Evolutionary conservation across 228 moss, liverwort and hornwort genomes (phyloP).

Genomic region (Sphagnum fallax): DNA sequence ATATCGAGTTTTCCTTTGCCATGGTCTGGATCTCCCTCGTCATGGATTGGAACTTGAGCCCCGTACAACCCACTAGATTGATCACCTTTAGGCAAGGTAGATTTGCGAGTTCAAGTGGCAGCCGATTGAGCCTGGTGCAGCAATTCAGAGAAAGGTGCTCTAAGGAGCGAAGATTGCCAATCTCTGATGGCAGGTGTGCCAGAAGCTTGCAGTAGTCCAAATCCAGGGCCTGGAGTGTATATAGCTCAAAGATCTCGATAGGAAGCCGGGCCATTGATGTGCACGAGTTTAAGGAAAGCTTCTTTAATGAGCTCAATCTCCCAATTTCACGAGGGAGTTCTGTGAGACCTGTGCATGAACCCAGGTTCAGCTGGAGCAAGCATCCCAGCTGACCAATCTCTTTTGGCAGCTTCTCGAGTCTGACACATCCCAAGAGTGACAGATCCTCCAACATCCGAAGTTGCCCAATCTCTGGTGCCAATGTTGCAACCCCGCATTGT

Average conservation of each 20-base stretch:
- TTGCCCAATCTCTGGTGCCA: conserved; percentile 59
- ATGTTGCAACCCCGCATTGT: conserved; percentile 42
- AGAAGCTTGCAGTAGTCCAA: conserved; percentile 66
- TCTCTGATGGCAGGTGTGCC: conserved; percentile 52
- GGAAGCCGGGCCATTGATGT: conserved; percentile 50
- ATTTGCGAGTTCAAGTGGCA: conserved; percentile 49
- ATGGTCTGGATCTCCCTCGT: conserved; percentile 33
- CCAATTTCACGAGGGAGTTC: conserved; percentile 67
- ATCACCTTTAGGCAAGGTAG: conserved; percentile 52
- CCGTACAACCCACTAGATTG: conserved; percentile 67
- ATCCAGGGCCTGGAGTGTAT: conserved; percentile 51
- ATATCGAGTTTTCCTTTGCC: conserved; percentile 31
- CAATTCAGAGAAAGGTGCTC: conserved; percentile 58
- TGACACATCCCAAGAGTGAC: conserved; percentile 42
- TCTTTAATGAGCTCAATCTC: conserved; percentile 44
- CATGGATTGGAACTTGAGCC: conserved; percentile 36
- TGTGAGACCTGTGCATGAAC: conserved; percentile 54
- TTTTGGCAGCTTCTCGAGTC: conserved; percentile 64
- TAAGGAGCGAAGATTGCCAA: conserved; percentile 45
- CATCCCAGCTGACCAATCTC: conserved; percentile 50
- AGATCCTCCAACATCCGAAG: conserved; percentile 45
- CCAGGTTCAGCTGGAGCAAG: conserved; percentile 47
- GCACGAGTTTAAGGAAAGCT: conserved; percentile 52
- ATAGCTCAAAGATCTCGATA: conserved; percentile 45
- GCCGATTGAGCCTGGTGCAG: conserved; percentile 53